These are phyloP conservation scores for Solanum rostratum DNA, from an alignment of 257 asterid species.

Conservation along the genomic window DNA sequence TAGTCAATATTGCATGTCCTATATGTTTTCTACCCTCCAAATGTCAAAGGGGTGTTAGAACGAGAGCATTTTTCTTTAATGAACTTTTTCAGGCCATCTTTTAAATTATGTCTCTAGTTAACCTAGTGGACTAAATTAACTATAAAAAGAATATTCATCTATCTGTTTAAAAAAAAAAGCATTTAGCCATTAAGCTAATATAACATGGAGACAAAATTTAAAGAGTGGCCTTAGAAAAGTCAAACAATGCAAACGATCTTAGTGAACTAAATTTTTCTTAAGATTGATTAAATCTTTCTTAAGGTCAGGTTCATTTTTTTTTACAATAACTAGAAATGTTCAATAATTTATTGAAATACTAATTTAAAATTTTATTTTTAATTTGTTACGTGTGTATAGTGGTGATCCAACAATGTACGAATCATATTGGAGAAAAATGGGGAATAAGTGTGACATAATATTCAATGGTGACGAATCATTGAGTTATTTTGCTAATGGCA, in stretches of 20 bases:
- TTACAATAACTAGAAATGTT: background rate
- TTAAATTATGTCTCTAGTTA: no score
- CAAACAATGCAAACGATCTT: no score
- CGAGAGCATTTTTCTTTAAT: no score
- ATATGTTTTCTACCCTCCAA: background rate
- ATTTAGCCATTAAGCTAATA: no score
- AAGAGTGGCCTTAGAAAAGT: no score
- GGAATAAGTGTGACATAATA: constrained; percentile 13
- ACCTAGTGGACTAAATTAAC: no score
- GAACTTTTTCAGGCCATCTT: no score
- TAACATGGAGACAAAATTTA: no score
- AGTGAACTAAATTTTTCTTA: no score
- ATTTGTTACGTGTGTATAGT: constrained; percentile 5
- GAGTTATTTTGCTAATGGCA: constrained; percentile 50
- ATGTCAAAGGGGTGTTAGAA: no score
- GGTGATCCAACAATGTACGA: constrained; percentile 43
- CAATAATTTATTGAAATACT: background rate
- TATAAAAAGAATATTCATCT: no score
- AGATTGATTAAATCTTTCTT: background rate
- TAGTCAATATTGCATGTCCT: background rate
- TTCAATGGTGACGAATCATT: constrained; percentile 38
- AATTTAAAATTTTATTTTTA: background rate
- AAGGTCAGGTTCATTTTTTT: background rate
- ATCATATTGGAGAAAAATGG: constrained; percentile 35
- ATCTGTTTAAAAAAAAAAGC: no score